Conservation (phyloP, 2,329 filamentous ascomycete genomes). For the Apiospora rasikravindrae region DNA sequence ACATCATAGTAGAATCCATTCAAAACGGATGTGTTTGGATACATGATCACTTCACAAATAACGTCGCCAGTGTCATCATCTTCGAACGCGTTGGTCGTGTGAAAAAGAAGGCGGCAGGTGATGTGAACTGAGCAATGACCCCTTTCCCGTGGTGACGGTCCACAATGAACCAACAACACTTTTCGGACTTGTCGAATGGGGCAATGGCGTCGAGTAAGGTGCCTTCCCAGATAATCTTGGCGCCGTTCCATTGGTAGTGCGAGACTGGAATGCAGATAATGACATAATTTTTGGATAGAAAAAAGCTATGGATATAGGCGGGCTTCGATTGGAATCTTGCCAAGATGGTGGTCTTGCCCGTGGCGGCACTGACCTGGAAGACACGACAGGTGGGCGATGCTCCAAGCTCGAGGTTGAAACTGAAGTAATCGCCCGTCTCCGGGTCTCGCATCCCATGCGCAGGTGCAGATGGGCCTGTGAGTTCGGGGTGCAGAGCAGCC, state of each 20-base stretch:
- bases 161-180: background rate
- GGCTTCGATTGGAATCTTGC: constrained; percentile 52
- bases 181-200: background rate
- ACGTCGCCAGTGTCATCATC: constrained; percentile 10
- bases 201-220: background rate
- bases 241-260: constrained; percentile 1
- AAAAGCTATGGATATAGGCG: constrained; percentile 50
- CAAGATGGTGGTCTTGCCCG: constrained; percentile 59
- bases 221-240: constrained; percentile 5
- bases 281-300: constrained; percentile 7
- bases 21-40: background rate
- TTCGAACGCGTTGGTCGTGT: constrained; percentile 14
- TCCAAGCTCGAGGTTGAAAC: constrained; percentile 61
- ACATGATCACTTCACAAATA: constrained; percentile 3
- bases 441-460: constrained; percentile 62
- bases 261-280: constrained; percentile 16
- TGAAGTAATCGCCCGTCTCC: constrained; percentile 61
- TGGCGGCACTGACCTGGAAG: constrained; percentile 55
- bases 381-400: constrained; percentile 53
- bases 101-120: constrained; percentile 18
- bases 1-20: constrained; percentile 7
- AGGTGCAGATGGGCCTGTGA: constrained; percentile 56
- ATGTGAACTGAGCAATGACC: background rate
- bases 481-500: constrained; percentile 53
- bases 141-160: constrained; percentile 1